Conservation (phyloP, 2,329 filamentous ascomycete genomes). For the Colletotrichum sp. region DNA sequence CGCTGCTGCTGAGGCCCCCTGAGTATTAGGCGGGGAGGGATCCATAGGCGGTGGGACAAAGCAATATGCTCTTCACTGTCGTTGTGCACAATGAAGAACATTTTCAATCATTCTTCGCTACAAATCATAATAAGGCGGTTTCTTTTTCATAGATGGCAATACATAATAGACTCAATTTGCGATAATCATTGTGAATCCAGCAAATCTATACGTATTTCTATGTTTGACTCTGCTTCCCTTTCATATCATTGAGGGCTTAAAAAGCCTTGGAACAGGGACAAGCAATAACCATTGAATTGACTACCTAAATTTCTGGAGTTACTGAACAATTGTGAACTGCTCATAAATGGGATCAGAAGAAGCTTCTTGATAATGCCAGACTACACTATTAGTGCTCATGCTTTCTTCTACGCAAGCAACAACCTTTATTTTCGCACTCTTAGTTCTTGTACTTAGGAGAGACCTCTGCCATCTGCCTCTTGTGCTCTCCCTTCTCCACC, state of each 20-base stretch:
- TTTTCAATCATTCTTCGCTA: not conserved
- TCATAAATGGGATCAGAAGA: accelerated
- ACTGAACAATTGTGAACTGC: too few species aligned
- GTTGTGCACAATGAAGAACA: not conserved
- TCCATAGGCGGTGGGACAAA: not conserved
- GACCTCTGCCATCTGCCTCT: slow-evolving; percentile 21
- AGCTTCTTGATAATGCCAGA: not conserved
- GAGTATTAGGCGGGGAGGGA: not conserved
- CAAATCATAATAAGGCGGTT: too few species aligned
- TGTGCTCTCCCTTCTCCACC: slow-evolving; percentile 28
- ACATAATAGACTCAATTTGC: not conserved
- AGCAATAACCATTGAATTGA: too few species aligned
- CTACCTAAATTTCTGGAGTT: too few species aligned
- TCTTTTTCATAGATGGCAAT: not conserved
- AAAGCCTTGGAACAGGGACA: too few species aligned
- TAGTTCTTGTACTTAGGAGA: not conserved
- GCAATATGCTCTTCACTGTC: not conserved
- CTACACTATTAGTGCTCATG: not conserved
- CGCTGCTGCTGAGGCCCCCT: not conserved
- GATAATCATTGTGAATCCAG: not conserved
- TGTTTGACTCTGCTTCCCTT: too few species aligned
- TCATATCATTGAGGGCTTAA: too few species aligned
- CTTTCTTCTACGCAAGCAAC: not conserved
- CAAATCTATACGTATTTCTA: too few species aligned
- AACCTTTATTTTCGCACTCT: not conserved